Base-by-base conservation (phyloP, 2,329 filamentous ascomycete genomes). In the Myotisia sp. region DNA sequence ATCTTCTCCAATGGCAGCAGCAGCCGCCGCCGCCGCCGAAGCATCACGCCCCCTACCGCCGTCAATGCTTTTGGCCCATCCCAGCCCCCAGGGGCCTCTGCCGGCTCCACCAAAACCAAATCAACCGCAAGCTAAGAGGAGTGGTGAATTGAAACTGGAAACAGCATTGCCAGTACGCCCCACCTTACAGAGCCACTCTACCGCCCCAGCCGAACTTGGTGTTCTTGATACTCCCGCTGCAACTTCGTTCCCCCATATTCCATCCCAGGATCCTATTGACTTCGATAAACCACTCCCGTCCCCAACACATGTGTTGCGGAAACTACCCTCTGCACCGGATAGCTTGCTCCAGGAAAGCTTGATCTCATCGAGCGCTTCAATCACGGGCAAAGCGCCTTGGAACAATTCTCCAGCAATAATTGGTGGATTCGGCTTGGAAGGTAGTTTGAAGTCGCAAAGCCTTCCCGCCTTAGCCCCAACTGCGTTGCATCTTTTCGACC, bases 401-500 rank as follows among this genome's bases (percentile, higher is more conserved):
- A n/a, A n/a, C n/a, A n/a, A n/a, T n/a, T n/a, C n/a, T n/a, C n/a
- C n/a, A n/a, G n/a, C n/a, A n/a, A n/a, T n/a, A n/a, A n/a, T n/a
- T n/a, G n/a, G n/a, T n/a, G n/a, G n/a, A n/a, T n/a, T n/a, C n/a
- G n/a, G n/a, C n/a, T n/a, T n/a, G n/a, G n/a, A n/a, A n/a, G n/a
- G n/a, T n/a, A n/a, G n/a, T n/a, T n/a, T n/a, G n/a, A n/a, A n/a
- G n/a, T n/a, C n/a, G n/a, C n/a, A n/a, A n/a, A n/a, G n/a, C n/a
- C n/a, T n/a, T n/a, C n/a, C n/a, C n/a, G n/a, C n/a, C n/a, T n/a
- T n/a, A n/a, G n/a, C n/a, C n/a, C n/a, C n/a, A n/a, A n/a, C n/a
- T n/a, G n/a, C n/a, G n/a, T n/a, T 79, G 4, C 63, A 87, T 37
- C 65, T 95, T 1, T 92, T 95, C 47, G 84, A 93, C 42, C 82